Evolutionary conservation across 1,284 basidiomycete species (phyloP).

Genomic region (Takashimella koratensis): DNA sequence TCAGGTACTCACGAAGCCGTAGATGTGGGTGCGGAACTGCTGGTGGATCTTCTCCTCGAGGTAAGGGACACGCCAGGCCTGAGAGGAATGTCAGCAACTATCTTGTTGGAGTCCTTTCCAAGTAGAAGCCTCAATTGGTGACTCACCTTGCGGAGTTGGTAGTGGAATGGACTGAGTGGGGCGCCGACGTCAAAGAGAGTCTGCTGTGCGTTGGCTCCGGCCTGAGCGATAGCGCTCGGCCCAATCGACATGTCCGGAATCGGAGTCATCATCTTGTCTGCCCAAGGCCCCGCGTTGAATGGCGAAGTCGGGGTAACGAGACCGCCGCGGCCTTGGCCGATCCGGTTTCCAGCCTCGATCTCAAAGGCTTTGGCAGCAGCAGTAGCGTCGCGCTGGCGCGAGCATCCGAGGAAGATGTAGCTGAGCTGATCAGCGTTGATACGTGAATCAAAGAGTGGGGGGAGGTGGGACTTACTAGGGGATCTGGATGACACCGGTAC

Average conservation of each 20-base stretch:
- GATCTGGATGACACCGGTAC: constrained; percentile 67
- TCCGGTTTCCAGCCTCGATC: constrained; percentile 64
- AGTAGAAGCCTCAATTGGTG: too few relatives aligned
- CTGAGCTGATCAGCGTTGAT: constrained; percentile 45
- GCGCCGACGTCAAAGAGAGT: constrained; percentile 56
- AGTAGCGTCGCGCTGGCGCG: constrained; percentile 62
- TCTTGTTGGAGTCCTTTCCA: constrained; percentile 1
- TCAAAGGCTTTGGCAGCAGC: constrained; percentile 63
- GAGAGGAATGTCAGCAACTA: constrained; percentile 29
- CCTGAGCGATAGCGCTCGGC: constrained; percentile 37
- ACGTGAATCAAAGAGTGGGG: too few relatives aligned
- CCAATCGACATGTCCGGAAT: constrained; percentile 46
- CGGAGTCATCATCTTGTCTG: constrained; percentile 45
- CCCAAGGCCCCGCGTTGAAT: constrained; percentile 34
- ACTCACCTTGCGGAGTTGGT: constrained; percentile 60
- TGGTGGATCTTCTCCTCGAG: constrained; percentile 68
- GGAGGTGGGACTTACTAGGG: constrained; percentile 42
- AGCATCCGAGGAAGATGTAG: constrained; percentile 75
- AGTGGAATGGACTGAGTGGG: constrained; percentile 71
- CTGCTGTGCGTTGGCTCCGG: constrained; percentile 22
- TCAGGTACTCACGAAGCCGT: constrained; percentile 50
- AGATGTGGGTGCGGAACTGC: constrained; percentile 73
- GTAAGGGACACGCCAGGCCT: constrained; percentile 73
- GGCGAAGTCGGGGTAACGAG: constrained; percentile 54
- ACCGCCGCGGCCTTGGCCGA: constrained; percentile 51